Conservation (phyloP, 495 filamentous ascomycete species). For the Penicillium crystallinum region DNA sequence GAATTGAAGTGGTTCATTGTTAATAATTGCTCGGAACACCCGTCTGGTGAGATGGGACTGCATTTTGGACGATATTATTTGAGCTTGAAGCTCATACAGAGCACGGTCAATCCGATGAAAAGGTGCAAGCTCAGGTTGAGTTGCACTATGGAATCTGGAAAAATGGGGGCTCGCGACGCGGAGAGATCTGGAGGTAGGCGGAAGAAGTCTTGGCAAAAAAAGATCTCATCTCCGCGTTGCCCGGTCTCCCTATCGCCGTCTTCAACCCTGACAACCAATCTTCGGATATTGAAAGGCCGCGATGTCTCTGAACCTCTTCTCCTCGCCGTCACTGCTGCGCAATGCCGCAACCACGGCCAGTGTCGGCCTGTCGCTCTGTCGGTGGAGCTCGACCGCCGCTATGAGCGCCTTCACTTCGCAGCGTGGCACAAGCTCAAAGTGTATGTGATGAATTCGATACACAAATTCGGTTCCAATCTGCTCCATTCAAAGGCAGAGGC, state of each 20-base stretch:
- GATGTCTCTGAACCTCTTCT: slow-evolving; percentile 34
- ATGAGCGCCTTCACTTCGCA: slow-evolving; percentile 27
- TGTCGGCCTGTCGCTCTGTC: slow-evolving; percentile 25
- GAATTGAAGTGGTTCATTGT: slow-evolving; percentile 55
- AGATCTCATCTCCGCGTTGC: slow-evolving; percentile 15
- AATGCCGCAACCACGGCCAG: slow-evolving; percentile 13
- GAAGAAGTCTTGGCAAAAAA: slow-evolving; percentile 34
- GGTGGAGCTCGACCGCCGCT: slow-evolving; percentile 39
- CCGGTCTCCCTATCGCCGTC: slow-evolving; percentile 1
- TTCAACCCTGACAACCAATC: neutral
- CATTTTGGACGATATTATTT: slow-evolving; percentile 46
- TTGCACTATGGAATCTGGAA: neutral
- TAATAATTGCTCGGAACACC: slow-evolving; percentile 65
- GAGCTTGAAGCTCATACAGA: neutral
- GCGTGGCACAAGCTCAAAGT: slow-evolving; percentile 15
- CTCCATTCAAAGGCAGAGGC: neutral
- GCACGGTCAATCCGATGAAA: neutral
- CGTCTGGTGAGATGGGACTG: slow-evolving; percentile 74
- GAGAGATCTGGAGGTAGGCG: slow-evolving; percentile 16
- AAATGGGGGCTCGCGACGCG: slow-evolving; percentile 16
- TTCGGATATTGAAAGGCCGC: neutral
- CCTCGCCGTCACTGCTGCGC: slow-evolving; percentile 29
- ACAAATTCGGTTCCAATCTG: neutral
- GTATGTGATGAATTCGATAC: slow-evolving; percentile 14
- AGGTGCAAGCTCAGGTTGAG: neutral